Base-by-base conservation (phyloP, 129 eudicot species). In the Helianthus tuberosus region DNA sequence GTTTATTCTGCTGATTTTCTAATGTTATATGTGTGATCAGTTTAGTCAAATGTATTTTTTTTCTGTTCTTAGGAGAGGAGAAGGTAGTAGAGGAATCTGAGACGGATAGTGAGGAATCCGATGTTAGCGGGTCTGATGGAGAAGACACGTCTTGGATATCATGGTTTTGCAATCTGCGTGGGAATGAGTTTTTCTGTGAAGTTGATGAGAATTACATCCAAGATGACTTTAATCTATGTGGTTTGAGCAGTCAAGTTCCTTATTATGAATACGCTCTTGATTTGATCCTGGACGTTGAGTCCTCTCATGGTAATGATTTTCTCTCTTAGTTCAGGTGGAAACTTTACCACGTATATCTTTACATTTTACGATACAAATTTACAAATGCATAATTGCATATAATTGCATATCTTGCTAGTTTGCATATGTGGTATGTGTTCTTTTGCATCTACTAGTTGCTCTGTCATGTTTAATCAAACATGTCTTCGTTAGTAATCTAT, bases 81-180 rank as follows among this genome's bases (percentile, higher is more conserved):
- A 66, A 51, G 69, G 52, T 69, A 62, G 89, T 84, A 63, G 97
- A 85, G 79, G 97, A 84, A 80, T 91, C 97, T 58, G 95, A 91
- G 76, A 91, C 97, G 15, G 97, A 88, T 79, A 91, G 96, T 11
- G 96, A 84, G 80, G 97, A 86, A 66, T 91, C 97, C 51, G 96
- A 91, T 79, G 96, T 86, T 74, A 88, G 96, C 62, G 97, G 97
- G 8, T 91, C 97, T 48, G 97, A 91, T 65, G 97, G 89, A 44
- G 97, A 91, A 29, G 97, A 91, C 67, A 86, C 92, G 29, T 86
- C 97, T 55, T 91, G 97, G 97, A 88, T 91, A 17, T 88, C 97
- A 51, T 91, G 97, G 97, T 91, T 91, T 79, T 91, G 97, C 88
- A 86, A 85, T 81, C 81, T 91, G 77, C 92, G 92, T n/a, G 97